Percentiles rank a stretch among this genome's conserved stretches.
These are phyloP conservation scores for Vaccinium myrtillus DNA, from an alignment of 148 eudicot genomes.

Conservation along the genomic window DNA sequence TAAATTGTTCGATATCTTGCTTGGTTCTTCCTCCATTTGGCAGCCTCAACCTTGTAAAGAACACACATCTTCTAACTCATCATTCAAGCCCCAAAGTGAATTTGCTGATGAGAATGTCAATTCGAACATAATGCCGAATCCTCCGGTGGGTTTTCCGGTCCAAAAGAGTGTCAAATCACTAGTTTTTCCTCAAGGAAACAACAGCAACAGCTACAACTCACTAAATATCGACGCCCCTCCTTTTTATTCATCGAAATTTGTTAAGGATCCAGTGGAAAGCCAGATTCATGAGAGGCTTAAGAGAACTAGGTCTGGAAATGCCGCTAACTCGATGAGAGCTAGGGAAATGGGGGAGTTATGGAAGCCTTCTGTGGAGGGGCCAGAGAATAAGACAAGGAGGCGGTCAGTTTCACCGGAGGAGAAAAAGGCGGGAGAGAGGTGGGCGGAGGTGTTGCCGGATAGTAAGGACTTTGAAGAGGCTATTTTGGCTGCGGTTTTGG, in stretches of 20 bases:
- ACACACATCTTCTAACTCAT: slow-evolving; percentile 14
- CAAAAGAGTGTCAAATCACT: slow-evolving; percentile 24
- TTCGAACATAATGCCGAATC: slow-evolving; percentile 29
- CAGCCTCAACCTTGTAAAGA: slow-evolving; percentile 98
- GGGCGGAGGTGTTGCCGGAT: slow-evolving; percentile 67
- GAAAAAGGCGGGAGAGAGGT: slow-evolving; percentile 13
- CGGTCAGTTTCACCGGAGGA: slow-evolving; percentile 48
- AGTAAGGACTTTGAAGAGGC: slow-evolving; percentile 91
- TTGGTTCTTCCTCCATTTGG: slow-evolving; percentile 88
- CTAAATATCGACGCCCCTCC: slow-evolving; percentile 74
- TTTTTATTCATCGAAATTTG: slow-evolving; percentile 48
- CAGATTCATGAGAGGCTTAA: slow-evolving; percentile 61
- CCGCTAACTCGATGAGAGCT: slow-evolving; percentile 22
- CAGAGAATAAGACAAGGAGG: slow-evolving; percentile 68
- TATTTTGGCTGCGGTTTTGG: slow-evolving; percentile 76
- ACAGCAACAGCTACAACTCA: slow-evolving; percentile 9
- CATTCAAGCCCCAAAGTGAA: slow-evolving; percentile 35
- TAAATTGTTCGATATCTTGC: slow-evolving; percentile 66
- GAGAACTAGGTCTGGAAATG: slow-evolving; percentile 75
- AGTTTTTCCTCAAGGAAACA: slow-evolving; percentile 28
- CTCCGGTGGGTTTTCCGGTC: not conserved
- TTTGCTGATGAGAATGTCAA: slow-evolving; percentile 64
- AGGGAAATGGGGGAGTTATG: slow-evolving; percentile 24
- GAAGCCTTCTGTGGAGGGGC: slow-evolving; percentile 37
- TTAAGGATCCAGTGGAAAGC: slow-evolving; percentile 19